Evolutionary conservation across 2,329 filamentous ascomycete species (phyloP).

Genomic region (Epichloe uncinata): DNA sequence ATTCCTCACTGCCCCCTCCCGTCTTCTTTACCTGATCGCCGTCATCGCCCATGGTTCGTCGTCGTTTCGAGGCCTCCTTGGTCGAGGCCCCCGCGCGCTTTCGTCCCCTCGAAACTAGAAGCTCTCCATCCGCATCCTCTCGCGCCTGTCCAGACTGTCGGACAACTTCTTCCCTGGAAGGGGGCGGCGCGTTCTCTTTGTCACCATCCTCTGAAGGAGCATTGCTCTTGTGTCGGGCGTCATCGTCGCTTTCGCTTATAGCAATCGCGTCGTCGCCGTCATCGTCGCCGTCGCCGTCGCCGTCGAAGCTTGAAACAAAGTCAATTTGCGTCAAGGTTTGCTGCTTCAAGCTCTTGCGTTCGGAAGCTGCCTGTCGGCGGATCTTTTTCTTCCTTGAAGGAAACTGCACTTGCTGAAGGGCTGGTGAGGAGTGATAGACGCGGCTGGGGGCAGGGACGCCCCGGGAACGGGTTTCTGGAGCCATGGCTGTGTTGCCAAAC

Average conservation of each 20-base stretch:
- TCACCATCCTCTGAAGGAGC: not conserved
- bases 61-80: not conserved
- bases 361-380: constrained; percentile 21
- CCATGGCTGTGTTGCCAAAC: not conserved
- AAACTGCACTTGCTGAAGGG: constrained; percentile 26
- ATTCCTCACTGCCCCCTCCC: constrained; percentile 3
- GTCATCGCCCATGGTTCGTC: not conserved
- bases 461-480: constrained; percentile 24
- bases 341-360: constrained; percentile 19
- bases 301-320: constrained; percentile 23
- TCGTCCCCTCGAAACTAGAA: constrained; percentile 12
- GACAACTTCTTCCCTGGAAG: not conserved
- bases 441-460: constrained; percentile 22
- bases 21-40: constrained; percentile 3
- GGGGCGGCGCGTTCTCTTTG: constrained; percentile 9
- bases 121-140: constrained; percentile 10
- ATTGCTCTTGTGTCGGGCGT: not conserved
- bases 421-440: constrained; percentile 25
- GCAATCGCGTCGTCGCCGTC: constrained; percentile 13
- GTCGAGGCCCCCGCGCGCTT: constrained; percentile 7
- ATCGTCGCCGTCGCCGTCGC: constrained; percentile 16
- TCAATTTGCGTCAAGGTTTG: constrained; percentile 31
- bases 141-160: not conserved
- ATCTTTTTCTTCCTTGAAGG: constrained; percentile 21
- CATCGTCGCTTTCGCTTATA: constrained; percentile 16